phyloP scores from a whole-genome alignment of 192 early-diverging fungal genomes.

The Podila epigama region DNA sequence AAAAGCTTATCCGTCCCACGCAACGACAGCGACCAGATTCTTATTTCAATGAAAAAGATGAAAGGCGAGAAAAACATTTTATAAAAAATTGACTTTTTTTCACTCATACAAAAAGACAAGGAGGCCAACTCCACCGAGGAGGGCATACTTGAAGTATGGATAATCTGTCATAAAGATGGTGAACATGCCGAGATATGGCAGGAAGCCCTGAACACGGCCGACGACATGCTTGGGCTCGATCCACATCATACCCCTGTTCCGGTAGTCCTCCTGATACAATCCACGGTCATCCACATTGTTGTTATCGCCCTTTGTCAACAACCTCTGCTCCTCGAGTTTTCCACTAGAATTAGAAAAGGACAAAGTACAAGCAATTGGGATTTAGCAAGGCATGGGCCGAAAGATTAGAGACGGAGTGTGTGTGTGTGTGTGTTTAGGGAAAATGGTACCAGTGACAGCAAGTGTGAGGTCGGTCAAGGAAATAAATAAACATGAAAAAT shows the following conservation, averaged over 20 bases:
- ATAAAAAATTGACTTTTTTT: neutral
- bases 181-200: constrained; percentile 95
- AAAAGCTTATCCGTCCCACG: too few relatives aligned
- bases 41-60: too few relatives aligned
- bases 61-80: too few relatives aligned
- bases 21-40: too few relatives aligned
- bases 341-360: constrained; percentile 32
- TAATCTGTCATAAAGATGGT: constrained; percentile 98
- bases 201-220: constrained; percentile 82
- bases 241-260: constrained; percentile 86
- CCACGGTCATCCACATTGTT: constrained; percentile 92
- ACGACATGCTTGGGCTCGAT: constrained; percentile 89
- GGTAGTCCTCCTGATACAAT: constrained; percentile 65
- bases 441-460: neutral
- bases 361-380: neutral
- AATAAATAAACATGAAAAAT: too few relatives aligned
- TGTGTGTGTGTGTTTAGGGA: neutral
- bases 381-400: neutral
- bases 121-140: constrained; percentile 80
- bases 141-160: constrained; percentile 86
- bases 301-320: constrained; percentile 98
- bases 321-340: constrained; percentile 77
- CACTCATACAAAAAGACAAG: constrained; percentile 64
- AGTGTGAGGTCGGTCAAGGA: neutral
- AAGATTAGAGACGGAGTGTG: neutral